Evolutionary conservation across 805 yeast species (phyloP).

Genomic region (Vanderwaltozyma polyspora): DNA sequence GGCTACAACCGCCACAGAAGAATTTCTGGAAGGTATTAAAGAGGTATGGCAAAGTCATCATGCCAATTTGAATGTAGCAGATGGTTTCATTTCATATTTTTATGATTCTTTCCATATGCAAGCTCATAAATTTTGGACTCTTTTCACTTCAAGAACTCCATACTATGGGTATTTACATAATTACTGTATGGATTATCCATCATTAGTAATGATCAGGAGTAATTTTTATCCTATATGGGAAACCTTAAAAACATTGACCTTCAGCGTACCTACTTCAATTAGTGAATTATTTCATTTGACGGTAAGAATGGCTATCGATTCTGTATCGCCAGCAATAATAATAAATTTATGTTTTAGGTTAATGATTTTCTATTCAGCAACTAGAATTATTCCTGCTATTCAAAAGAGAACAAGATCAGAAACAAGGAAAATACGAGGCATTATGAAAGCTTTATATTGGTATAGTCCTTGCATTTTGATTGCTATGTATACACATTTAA

Average conservation of each 20-base stretch:
- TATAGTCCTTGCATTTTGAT: conserved; percentile 90
- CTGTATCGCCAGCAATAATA: conserved; percentile 70
- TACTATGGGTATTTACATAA: background rate
- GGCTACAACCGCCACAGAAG: conserved; percentile 42
- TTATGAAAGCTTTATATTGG: conserved; percentile 56
- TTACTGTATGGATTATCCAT: background rate
- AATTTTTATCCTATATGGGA: conserved; percentile 21
- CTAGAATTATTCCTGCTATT: conserved; percentile 81
- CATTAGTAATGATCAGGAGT: background rate
- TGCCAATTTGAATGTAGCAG: conserved; percentile 23
- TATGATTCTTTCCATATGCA: conserved; percentile 9
- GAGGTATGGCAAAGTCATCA: conserved; percentile 28
- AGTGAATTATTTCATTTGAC: conserved; percentile 24
- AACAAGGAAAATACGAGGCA: conserved; percentile 10
- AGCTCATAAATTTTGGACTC: conserved; percentile 4
- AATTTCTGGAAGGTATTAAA: conserved; percentile 30
- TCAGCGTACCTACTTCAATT: conserved; percentile 24
- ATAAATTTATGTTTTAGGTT: conserved; percentile 77
- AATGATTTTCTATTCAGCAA: conserved; percentile 80
- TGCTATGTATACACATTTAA: conserved; percentile 88
- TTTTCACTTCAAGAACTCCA: background rate
- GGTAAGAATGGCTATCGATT: conserved; percentile 38
- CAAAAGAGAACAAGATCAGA: conserved; percentile 27
- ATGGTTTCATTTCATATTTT: conserved; percentile 25
- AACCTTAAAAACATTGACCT: conserved; percentile 20